Base-by-base conservation (phyloP, 1,284 basidiomycete species). In the Ustanciosporium gigantosporum region DNA sequence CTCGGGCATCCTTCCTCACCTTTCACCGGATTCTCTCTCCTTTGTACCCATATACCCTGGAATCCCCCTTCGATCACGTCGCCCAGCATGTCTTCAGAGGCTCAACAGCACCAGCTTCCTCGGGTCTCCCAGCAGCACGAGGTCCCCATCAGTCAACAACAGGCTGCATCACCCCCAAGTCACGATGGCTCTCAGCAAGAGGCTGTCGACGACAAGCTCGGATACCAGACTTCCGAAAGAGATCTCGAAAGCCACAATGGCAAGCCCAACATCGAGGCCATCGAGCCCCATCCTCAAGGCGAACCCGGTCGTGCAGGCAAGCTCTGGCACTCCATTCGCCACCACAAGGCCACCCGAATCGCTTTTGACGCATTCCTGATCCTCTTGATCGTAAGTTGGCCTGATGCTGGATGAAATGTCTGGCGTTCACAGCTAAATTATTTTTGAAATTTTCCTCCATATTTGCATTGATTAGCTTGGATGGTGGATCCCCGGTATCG, bases 401-500 rank as follows among this genome's bases (percentile, higher is more conserved):
- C 32, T n/a, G 9, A n/a, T n/a, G n/a, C n/a, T n/a, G n/a, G n/a
- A n/a, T n/a, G n/a, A n/a, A n/a, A n/a, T n/a, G n/a, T n/a, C n/a
- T n/a, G n/a, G n/a, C n/a, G n/a, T n/a, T n/a, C n/a, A n/a, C n/a
- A n/a, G n/a, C n/a, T n/a, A n/a, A n/a, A n/a, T n/a, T n/a, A n/a
- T n/a, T n/a, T n/a, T n/a, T n/a, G n/a, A n/a, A n/a, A n/a, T n/a
- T n/a, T n/a, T n/a, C n/a, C n/a, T n/a, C n/a, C n/a, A n/a, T n/a
- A n/a, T n/a, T n/a, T n/a, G n/a, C n/a, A n/a, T n/a, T 14, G 14
- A 8, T 38, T 21, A 42, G 22, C 57, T 66, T 32, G 62, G 58
- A 19, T 66, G 62, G 62, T 67, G 64, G 64, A 36, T 66, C 38
- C 62, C 62, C 34, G 62, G 62, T 40, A 66, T 66, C 50, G 53